A percentile compares a stretch with the other conserved stretches of the same genome.
phyloP scores from a whole-genome alignment of 2,329 filamentous ascomycete genomes.

The Oidium heveae region DNA sequence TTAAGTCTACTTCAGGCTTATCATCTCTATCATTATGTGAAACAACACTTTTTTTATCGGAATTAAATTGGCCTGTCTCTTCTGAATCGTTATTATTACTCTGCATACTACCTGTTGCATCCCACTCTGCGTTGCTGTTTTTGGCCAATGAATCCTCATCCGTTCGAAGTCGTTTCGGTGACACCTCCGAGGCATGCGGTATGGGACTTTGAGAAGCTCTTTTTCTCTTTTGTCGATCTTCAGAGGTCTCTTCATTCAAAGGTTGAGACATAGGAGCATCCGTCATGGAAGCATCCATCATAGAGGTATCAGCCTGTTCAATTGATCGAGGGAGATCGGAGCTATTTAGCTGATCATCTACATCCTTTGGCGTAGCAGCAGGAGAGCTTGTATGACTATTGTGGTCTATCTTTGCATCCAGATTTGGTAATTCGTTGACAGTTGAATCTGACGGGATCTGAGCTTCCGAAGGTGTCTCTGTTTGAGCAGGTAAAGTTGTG shows the following conservation, averaged over 20 bases:
- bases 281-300: not conserved
- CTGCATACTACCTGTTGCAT: not conserved
- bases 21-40: not conserved
- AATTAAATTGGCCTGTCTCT: not conserved
- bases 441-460: not conserved
- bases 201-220: constrained; percentile 37
- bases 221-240: constrained; percentile 39
- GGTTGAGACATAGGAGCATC: not conserved
- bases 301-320: not conserved
- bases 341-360: not conserved
- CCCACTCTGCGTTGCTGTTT: not conserved
- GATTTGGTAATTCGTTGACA: not conserved
- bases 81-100: not conserved
- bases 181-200: constrained; percentile 25
- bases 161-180: constrained; percentile 28
- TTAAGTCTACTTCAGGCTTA: not conserved
- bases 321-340: not conserved
- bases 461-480: not conserved
- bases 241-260: constrained; percentile 13
- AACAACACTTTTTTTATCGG: not conserved
- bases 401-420: not conserved
- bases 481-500: constrained; percentile 3
- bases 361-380: not conserved
- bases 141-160: constrained; percentile 9
- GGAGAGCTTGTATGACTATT: not conserved